These are phyloP conservation scores for Mucor saturninus DNA, from an alignment of 371 early-diverging fungal species.

Conservation along the genomic window DNA sequence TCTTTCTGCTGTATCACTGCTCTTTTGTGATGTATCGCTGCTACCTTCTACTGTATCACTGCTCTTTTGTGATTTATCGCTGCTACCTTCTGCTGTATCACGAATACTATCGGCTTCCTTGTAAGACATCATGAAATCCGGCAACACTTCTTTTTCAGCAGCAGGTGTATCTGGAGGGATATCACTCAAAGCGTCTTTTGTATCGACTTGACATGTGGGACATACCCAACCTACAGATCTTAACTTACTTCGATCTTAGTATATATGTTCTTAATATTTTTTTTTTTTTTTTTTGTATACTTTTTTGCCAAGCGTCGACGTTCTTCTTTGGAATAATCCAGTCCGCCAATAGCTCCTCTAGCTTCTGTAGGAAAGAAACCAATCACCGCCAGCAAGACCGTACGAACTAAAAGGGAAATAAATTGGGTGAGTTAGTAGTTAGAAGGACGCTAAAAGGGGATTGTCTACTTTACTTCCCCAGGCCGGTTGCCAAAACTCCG, in stretches of 20 bases:
- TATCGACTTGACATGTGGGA: constrained; percentile 29
- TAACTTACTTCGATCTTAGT: neutral
- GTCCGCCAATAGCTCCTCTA: constrained; percentile 86
- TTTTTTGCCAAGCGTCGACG: constrained; percentile 66
- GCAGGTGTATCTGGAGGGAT: constrained; percentile 8
- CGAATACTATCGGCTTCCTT: neutral
- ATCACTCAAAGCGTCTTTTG: constrained; percentile 32
- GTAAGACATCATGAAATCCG: constrained; percentile 28
- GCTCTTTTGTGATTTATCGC: neutral
- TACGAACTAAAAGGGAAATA: constrained; percentile 60
- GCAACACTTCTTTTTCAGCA: constrained; percentile 22
- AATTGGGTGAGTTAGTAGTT: neutral
- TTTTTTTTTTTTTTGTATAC: constrained; percentile 34
- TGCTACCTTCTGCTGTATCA: constrained; percentile 1
- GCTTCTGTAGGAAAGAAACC: constrained; percentile 75
- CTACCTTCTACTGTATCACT: neutral
- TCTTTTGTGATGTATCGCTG: no score
- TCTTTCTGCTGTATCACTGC: no score
- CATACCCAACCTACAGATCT: constrained; percentile 43
- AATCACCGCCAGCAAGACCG: constrained; percentile 86
- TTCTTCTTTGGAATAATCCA: constrained; percentile 76
- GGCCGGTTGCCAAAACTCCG: constrained; percentile 94
- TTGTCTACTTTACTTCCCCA: constrained; percentile 74
- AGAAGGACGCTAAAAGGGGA: neutral
- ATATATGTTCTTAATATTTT: neutral